A percentile compares a stretch with the other conserved stretches of the same genome.
These are phyloP conservation scores for Polyplosphaeria fusca DNA, from an alignment of 495 filamentous ascomycete genomes.

Conservation along the genomic window DNA sequence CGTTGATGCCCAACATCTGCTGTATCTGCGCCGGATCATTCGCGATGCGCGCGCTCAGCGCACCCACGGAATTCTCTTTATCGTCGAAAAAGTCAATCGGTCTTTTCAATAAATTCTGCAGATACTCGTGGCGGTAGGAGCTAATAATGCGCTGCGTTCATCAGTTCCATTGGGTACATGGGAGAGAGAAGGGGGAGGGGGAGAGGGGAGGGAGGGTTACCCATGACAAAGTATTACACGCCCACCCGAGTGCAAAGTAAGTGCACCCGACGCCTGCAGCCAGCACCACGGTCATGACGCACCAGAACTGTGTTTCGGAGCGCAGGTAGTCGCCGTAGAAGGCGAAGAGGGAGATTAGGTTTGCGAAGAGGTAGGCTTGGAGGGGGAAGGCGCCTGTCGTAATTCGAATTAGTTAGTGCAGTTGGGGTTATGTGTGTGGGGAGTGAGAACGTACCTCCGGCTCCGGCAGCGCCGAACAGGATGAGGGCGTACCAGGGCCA, in stretches of 20 bases:
- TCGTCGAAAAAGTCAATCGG: constrained; percentile 6
- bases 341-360: constrained; percentile 10
- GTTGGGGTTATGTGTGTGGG: constrained; percentile 61
- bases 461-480: constrained; percentile 2
- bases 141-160: constrained; percentile 53
- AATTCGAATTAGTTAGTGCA: background rate
- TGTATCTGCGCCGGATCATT: constrained; percentile 41
- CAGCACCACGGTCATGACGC: constrained; percentile 9
- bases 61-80: background rate
- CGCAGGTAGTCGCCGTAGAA: constrained; percentile 9
- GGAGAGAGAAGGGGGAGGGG: too few species aligned
- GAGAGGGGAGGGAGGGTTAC: constrained; percentile 3
- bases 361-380: constrained; percentile 20
- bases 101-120: constrained; percentile 5
- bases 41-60: constrained; percentile 2
- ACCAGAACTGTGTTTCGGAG: constrained; percentile 1
- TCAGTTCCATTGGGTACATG: too few species aligned
- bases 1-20: constrained; percentile 56
- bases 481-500: constrained; percentile 13
- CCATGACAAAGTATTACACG: constrained; percentile 11
- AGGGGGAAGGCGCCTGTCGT: constrained; percentile 1
- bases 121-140: constrained; percentile 65
- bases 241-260: constrained; percentile 18
- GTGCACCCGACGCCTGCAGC: constrained; percentile 4
- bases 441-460: constrained; percentile 65